Evolutionary conservation across 164 flowering plant species (phyloP), one percentile per base, ranked within the genome.

Genomic region (Liquidambar formosana): DNA sequence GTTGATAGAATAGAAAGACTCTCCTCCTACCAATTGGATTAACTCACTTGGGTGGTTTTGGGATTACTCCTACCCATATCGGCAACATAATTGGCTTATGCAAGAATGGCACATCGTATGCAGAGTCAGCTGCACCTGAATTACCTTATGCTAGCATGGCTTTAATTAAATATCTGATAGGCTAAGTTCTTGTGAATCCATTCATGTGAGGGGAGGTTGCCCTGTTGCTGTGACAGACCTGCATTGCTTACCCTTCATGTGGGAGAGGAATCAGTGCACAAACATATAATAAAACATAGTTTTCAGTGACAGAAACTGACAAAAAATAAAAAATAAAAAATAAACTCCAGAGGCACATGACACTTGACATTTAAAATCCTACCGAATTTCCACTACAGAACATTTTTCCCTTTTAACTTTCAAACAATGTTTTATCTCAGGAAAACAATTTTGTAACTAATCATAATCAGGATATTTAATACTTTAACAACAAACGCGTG

Each of bases 211-310:
- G 66, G 38, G 54, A 44, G 56, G 66, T 23, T 65, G 61, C 44
- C 15, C 52, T 2, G 26, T 43, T 16, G 58, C 26, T 47, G 68
- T 1, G 28, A 58, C 43, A 62, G 38, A 22, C 57, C 51, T 47
- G 23, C 19, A 45, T 8, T 54, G 19, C 33, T 44, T 57, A 21
- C 51, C 59, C 45, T 23, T 28, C 76, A 73, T 57, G 77, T 74
- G 77, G 59, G 45, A 52, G 59, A 68, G 70, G 76, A 73, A 68
- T 73, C 72, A 63, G 19, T 48, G 76, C 68, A 64, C 62, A 58
- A n/a, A n/a, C 47, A 67, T 27, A 48, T n/a, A 57, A 64, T 49
- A 48, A 23, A 33, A 38, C 23, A 14, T 57, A 27, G 41, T 64
- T 60, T 68, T 59, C 65, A 51, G 64, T 64, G 73, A 68, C 70